Evolutionary conservation across 495 filamentous ascomycete genomes (phyloP).

Genomic region (Coniosporium apollinis): DNA sequence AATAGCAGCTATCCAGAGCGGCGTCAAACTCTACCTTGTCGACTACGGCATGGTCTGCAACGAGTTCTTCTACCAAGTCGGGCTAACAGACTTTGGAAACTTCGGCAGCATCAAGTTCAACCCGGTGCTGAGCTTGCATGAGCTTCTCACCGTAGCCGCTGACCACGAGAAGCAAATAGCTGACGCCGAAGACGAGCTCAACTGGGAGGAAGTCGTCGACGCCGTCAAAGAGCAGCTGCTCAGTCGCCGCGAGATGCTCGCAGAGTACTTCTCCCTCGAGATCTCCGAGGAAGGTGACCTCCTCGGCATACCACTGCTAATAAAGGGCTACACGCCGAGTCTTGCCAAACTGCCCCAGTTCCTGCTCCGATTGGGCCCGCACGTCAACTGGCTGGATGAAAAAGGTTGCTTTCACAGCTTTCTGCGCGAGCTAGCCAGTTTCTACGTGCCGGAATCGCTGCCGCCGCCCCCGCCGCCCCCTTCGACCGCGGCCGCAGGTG

Average conservation of each 20-base stretch:
- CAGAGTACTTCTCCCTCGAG: conserved; percentile 82
- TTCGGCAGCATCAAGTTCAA: conserved; percentile 74
- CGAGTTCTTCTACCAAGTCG: conserved; percentile 95
- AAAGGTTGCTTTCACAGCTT: conserved; percentile 76
- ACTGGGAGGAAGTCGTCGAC: conserved; percentile 48
- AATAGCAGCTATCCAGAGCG: conserved; percentile 80
- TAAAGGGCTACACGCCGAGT: conserved; percentile 77
- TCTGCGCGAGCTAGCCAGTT: conserved; percentile 70
- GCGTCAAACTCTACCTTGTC: conserved; percentile 81
- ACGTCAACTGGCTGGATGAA: conserved; percentile 75
- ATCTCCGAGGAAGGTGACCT: conserved; percentile 66
- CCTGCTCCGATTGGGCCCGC: conserved; percentile 71
- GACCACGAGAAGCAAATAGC: conserved; percentile 39
- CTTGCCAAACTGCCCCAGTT: conserved; percentile 81
- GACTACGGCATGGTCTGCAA: conserved; percentile 81
- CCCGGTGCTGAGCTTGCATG: conserved; percentile 51
- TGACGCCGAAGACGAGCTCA: conserved; percentile 28
- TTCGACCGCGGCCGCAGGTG: conserved; percentile 17
- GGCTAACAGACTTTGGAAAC: conserved; percentile 90
- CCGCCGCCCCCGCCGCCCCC: conserved; percentile 33
- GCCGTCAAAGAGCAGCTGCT: conserved; percentile 45
- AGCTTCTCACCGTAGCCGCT: conserved; percentile 57
- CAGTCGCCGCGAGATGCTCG: conserved; percentile 65
- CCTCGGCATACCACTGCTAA: conserved; percentile 59
- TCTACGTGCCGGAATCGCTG: conserved; percentile 78